Evolutionary conservation across 169 alveolate genomes (phyloP).

Genomic region (Plasmodium gallinaceum): DNA sequence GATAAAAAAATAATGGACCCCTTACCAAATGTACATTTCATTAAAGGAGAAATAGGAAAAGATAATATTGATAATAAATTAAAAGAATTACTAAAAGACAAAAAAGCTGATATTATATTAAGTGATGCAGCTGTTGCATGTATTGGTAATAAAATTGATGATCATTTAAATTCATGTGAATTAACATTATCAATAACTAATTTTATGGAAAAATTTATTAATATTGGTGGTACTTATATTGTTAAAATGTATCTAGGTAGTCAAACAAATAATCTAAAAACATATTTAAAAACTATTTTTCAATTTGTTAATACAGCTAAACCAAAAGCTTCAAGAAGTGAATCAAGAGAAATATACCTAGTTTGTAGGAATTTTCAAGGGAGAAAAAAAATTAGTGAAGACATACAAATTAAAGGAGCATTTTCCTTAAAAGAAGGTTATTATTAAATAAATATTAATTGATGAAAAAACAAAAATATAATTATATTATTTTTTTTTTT

Average conservation of each 20-base stretch:
- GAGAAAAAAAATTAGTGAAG: constrained; percentile 80
- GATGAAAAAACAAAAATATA: too few relatives aligned
- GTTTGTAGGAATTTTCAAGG: constrained; percentile 86
- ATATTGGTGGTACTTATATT: constrained; percentile 85
- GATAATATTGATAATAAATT: constrained; percentile 79
- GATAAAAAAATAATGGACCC: constrained; percentile 74
- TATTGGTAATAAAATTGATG: constrained; percentile 86
- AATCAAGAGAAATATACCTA: constrained; percentile 84
- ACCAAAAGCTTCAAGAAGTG: constrained; percentile 86
- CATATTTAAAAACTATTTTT: constrained; percentile 82
- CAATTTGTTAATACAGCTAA: constrained; percentile 81
- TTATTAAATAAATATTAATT: neutral
- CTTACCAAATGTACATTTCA: constrained; percentile 82
- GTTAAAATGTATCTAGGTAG: constrained; percentile 87
- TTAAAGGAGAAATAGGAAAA: constrained; percentile 85
- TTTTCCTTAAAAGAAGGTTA: constrained; percentile 84
- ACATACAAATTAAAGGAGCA: constrained; percentile 84
- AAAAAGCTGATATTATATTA: constrained; percentile 84
- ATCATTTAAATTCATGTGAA: constrained; percentile 86
- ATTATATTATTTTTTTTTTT: too few relatives aligned
- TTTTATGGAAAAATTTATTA: constrained; percentile 84
- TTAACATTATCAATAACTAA: constrained; percentile 83
- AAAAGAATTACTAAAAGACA: constrained; percentile 70
- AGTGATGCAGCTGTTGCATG: constrained; percentile 86
- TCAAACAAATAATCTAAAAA: constrained; percentile 82